phyloP scores from a whole-genome alignment of 2,329 filamentous ascomycete genomes.

The Mariannaea elegans region DNA sequence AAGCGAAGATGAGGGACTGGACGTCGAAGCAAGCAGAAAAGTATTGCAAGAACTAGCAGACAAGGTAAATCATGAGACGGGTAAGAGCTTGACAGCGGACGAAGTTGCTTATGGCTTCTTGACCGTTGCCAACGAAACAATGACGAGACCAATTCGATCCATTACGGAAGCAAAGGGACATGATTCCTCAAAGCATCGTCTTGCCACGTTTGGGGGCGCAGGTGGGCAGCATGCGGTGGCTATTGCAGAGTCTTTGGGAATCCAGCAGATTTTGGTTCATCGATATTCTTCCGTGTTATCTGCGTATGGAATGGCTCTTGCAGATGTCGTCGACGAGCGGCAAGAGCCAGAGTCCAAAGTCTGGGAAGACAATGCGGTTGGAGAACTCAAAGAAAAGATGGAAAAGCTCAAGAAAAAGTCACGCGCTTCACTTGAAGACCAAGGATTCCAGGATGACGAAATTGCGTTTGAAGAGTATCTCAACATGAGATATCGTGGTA shows the following conservation, averaged over 20 bases:
- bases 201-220: conserved; percentile 91
- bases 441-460: conserved; percentile 79
- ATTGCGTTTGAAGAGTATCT: conserved; percentile 92
- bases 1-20: conserved; percentile 83
- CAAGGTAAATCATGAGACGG: conserved; percentile 80
- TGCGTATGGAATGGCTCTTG: conserved; percentile 91
- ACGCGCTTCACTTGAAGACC: conserved; percentile 70
- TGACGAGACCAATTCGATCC: conserved; percentile 89
- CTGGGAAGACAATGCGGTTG: conserved; percentile 67
- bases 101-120: conserved; percentile 91
- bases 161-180: conserved; percentile 93
- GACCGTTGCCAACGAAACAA: conserved; percentile 89
- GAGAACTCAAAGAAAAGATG: conserved; percentile 77
- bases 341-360: conserved; percentile 78
- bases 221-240: conserved; percentile 93
- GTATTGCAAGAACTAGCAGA: conserved; percentile 80
- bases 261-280: conserved; percentile 86
- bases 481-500: conserved; percentile 92
- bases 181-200: conserved; percentile 87
- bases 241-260: conserved; percentile 84
- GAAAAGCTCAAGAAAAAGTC: conserved; percentile 82
- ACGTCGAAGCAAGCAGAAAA: conserved; percentile 77
- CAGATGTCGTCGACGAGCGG: conserved; percentile 90
- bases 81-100: conserved; percentile 77
- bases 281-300: conserved; percentile 89